Percentiles rank a stretch among this genome's conserved stretches.
phyloP scores from a whole-genome alignment of 2,329 filamentous ascomycete species.

The Aspergillus alliaceus region DNA sequence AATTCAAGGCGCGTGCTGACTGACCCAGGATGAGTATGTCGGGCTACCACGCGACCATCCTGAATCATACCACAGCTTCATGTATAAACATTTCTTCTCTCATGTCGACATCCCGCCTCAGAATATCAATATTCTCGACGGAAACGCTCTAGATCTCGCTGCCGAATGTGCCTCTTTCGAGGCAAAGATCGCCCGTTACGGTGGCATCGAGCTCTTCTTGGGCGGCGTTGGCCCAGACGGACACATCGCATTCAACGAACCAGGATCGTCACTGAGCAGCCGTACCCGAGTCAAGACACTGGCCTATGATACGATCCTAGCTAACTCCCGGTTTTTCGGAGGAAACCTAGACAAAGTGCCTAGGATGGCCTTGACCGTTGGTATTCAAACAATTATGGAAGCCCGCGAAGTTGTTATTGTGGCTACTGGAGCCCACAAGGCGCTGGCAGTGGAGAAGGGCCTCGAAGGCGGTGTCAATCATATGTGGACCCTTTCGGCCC shows the following conservation, averaged over 20 bases:
- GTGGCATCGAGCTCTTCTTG: constrained; percentile 83
- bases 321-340: constrained; percentile 81
- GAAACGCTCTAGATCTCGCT: constrained; percentile 73
- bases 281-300: constrained; percentile 83
- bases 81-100: constrained; percentile 91
- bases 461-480: constrained; percentile 82
- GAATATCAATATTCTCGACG: constrained; percentile 83
- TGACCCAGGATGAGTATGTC: constrained; percentile 75
- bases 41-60: constrained; percentile 79
- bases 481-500: constrained; percentile 83
- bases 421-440: constrained; percentile 78
- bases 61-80: constrained; percentile 86
- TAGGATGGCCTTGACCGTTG: constrained; percentile 79
- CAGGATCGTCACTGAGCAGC: constrained; percentile 74
- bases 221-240: constrained; percentile 84
- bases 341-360: constrained; percentile 74
- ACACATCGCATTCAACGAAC: constrained; percentile 90
- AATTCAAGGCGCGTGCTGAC: constrained; percentile 12
- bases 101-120: constrained; percentile 77
- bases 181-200: constrained; percentile 69
- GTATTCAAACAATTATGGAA: constrained; percentile 79
- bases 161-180: constrained; percentile 79
- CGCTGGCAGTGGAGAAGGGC: constrained; percentile 74
- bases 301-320: constrained; percentile 81
- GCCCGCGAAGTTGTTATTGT: constrained; percentile 80